These are phyloP conservation scores for Gonapodya sp. DNA, from an alignment of 192 early-diverging fungal species.

Conservation along the genomic window DNA sequence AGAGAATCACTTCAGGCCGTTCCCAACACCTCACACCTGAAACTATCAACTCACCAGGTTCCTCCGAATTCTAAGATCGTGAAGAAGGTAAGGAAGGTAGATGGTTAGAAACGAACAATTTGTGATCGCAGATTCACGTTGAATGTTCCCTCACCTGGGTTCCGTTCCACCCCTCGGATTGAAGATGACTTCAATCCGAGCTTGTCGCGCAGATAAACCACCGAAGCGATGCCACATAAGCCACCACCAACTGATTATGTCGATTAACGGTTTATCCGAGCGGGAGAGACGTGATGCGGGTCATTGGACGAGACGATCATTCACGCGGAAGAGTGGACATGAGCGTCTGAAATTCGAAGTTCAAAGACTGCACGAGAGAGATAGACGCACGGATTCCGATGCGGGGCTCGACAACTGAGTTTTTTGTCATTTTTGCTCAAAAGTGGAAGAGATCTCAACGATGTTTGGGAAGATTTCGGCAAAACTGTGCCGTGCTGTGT, in stretches of 20 bases:
- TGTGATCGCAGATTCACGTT: background rate
- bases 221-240: background rate
- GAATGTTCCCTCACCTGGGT: background rate
- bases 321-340: too few relatives aligned
- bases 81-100: too few relatives aligned
- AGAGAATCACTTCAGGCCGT: too few relatives aligned
- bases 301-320: too few relatives aligned
- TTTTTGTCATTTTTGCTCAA: too few relatives aligned
- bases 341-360: background rate
- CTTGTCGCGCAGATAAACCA: conserved; percentile 3
- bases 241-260: conserved; percentile 1
- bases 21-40: too few relatives aligned
- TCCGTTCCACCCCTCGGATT: background rate
- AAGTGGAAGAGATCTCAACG: too few relatives aligned
- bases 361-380: background rate
- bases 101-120: too few relatives aligned
- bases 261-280: too few relatives aligned
- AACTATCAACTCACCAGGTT: background rate
- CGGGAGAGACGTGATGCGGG: too few relatives aligned
- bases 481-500: too few relatives aligned
- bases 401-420: background rate
- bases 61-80: background rate
- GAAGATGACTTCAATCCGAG: background rate
- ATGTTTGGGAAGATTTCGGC: too few relatives aligned
- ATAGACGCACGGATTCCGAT: background rate